These are phyloP conservation scores for Diaporthe vaccinii DNA, from an alignment of 2,329 filamentous ascomycete genomes.

Conservation along the genomic window DNA sequence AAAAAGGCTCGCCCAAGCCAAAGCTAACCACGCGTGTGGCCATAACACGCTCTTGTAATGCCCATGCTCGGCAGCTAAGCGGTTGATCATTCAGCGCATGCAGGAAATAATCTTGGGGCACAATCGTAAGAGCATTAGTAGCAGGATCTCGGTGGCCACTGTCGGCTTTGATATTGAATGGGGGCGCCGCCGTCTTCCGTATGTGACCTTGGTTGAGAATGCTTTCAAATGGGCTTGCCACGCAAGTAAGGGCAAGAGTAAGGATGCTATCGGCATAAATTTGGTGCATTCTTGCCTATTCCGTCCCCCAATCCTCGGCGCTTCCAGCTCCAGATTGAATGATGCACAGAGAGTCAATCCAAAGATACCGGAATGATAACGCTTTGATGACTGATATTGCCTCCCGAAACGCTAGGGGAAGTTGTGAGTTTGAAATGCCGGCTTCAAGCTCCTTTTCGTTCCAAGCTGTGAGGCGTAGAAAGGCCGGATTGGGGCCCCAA, in stretches of 20 bases:
- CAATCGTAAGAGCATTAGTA: background rate
- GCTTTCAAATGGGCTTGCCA: background rate
- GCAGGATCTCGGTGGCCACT: background rate
- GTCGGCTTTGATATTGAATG: background rate
- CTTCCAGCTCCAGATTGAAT: background rate
- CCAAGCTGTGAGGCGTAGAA: background rate
- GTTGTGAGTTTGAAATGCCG: background rate
- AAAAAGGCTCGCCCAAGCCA: background rate
- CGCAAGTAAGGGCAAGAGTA: background rate
- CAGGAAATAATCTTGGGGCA: background rate
- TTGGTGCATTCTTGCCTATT: background rate
- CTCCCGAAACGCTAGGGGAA: background rate
- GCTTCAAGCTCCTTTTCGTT: background rate
- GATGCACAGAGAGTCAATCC: background rate
- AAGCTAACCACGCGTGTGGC: background rate
- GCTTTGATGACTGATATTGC: background rate
- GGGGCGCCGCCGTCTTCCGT: background rate
- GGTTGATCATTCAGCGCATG: background rate
- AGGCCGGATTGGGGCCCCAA: background rate
- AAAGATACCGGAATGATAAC: background rate
- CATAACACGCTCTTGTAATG: background rate
- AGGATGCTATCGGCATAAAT: background rate
- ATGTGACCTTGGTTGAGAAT: background rate
- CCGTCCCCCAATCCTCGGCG: background rate
- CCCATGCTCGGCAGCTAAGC: background rate